Percentiles rank a stretch among this genome's conserved stretches.
phyloP scores from a whole-genome alignment of 2,329 filamentous ascomycete genomes.

The Fusarium ramigenum region DNA sequence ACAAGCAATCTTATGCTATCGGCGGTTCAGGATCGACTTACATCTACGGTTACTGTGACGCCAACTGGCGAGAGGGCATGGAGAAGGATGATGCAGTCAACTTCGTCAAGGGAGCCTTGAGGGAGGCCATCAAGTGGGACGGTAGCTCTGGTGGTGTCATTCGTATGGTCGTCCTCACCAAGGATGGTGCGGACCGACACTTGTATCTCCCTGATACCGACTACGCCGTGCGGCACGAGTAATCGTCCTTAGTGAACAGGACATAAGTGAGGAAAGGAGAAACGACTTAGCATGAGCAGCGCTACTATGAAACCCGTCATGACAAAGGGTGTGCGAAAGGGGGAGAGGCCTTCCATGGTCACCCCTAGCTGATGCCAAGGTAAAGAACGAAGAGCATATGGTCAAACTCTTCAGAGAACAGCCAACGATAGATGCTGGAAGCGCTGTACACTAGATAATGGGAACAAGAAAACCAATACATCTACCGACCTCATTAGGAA shows the following conservation, averaged over 20 bases:
- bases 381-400: constrained; percentile 16
- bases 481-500: constrained; percentile 29
- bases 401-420: constrained; percentile 13
- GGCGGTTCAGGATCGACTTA: constrained; percentile 97
- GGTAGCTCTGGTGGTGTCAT: constrained; percentile 98
- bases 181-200: constrained; percentile 88
- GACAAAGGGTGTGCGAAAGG: constrained; percentile 15
- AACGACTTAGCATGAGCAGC: constrained; percentile 14
- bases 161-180: constrained; percentile 94
- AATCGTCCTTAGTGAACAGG: constrained; percentile 42
- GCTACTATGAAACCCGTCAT: constrained; percentile 31
- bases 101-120: constrained; percentile 91
- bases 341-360: constrained; percentile 4
- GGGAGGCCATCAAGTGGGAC: constrained; percentile 99
- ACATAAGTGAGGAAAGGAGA: constrained; percentile 21
- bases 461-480: constrained; percentile 37
- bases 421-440: constrained; percentile 21
- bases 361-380: constrained; percentile 5
- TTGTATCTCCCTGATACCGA: constrained; percentile 93
- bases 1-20: constrained; percentile 97
- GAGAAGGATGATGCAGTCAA: constrained; percentile 87
- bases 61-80: constrained; percentile 96
- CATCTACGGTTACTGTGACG: constrained; percentile 99
- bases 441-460: constrained; percentile 45
- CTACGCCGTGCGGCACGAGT: constrained; percentile 78